A percentile compares a stretch with the other conserved stretches of the same genome.
Evolutionary conservation across 768 basidiomycete genomes (phyloP).

Genomic region (Suillus luteus): DNA sequence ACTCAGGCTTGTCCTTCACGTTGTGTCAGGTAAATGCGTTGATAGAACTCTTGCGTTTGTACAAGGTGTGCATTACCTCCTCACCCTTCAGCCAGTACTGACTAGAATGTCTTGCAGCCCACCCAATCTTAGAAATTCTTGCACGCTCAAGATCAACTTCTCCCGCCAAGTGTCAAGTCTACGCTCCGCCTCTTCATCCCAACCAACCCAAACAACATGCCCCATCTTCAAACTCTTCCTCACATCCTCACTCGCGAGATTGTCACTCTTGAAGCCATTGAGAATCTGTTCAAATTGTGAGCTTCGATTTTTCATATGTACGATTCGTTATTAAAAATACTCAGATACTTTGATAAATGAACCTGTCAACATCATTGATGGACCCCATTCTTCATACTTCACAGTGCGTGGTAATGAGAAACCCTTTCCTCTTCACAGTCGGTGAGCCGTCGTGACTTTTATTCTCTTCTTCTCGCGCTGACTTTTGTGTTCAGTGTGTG

Average conservation of each 20-base stretch:
- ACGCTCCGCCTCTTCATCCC: slow-evolving; percentile 32
- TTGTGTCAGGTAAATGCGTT: slow-evolving; percentile 57
- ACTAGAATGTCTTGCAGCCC: slow-evolving; percentile 22
- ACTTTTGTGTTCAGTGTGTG: slow-evolving; percentile 63
- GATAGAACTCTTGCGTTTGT: slow-evolving; percentile 72
- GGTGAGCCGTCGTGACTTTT: slow-evolving; percentile 50
- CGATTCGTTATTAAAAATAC: slow-evolving; percentile 12
- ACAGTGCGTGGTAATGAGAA: slow-evolving; percentile 75
- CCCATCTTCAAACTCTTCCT: slow-evolving; percentile 22
- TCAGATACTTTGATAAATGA: slow-evolving; percentile 77
- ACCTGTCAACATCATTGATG: slow-evolving; percentile 73
- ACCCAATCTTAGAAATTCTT: slow-evolving; percentile 8
- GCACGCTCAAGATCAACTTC: slow-evolving; percentile 19
- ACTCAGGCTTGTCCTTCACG: slow-evolving; percentile 65
- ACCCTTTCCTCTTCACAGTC: slow-evolving; percentile 91
- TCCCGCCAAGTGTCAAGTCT: slow-evolving; percentile 25
- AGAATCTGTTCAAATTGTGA: slow-evolving; percentile 72
- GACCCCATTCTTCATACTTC: slow-evolving; percentile 87
- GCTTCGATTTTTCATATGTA: slow-evolving; percentile 17
- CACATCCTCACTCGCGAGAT: slow-evolving; percentile 64
- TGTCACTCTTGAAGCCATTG: slow-evolving; percentile 65
- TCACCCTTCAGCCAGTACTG: slow-evolving; percentile 8
- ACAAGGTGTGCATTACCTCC: slow-evolving; percentile 53
- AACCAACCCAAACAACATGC: slow-evolving; percentile 26
- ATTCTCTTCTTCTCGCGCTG: slow-evolving; percentile 11